phyloP scores from a whole-genome alignment of 768 basidiomycete genomes.

The Naganishia friedmannii region DNA sequence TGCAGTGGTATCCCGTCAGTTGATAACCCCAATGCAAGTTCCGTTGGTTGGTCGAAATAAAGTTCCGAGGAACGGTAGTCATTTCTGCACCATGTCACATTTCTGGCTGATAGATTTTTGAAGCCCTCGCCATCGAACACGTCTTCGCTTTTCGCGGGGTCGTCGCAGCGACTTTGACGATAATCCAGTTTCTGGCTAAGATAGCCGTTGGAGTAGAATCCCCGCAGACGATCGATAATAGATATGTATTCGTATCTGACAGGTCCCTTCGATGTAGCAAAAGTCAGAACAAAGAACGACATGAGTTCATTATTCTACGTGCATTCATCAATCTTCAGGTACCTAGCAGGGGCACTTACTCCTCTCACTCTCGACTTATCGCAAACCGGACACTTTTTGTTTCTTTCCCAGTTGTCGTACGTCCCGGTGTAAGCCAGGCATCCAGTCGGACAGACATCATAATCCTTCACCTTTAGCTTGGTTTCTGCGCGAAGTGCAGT shows the following conservation, averaged over 20 bases:
- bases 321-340: not conserved
- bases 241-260: not conserved
- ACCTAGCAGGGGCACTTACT: not conserved
- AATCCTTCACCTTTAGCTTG: not conserved
- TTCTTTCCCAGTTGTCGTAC: not conserved
- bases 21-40: not conserved
- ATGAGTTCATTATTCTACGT: too few relatives aligned
- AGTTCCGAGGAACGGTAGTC: not conserved
- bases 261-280: not conserved
- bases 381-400: not conserved
- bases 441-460: not conserved
- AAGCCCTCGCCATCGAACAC: slow-evolving; percentile 1
- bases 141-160: not conserved
- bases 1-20: not conserved
- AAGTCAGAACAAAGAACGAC: not conserved
- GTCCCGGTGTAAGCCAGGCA: not conserved
- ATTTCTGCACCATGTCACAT: not conserved
- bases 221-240: not conserved
- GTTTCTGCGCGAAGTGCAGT: not conserved
- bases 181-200: slow-evolving; percentile 1
- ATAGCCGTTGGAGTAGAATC: not conserved
- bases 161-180: not conserved
- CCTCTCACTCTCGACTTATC: not conserved
- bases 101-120: not conserved
- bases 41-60: slow-evolving; percentile 1